These are phyloP conservation scores for Funneliformis geosporum DNA, from an alignment of 192 early-diverging fungal genomes.

Conservation along the genomic window DNA sequence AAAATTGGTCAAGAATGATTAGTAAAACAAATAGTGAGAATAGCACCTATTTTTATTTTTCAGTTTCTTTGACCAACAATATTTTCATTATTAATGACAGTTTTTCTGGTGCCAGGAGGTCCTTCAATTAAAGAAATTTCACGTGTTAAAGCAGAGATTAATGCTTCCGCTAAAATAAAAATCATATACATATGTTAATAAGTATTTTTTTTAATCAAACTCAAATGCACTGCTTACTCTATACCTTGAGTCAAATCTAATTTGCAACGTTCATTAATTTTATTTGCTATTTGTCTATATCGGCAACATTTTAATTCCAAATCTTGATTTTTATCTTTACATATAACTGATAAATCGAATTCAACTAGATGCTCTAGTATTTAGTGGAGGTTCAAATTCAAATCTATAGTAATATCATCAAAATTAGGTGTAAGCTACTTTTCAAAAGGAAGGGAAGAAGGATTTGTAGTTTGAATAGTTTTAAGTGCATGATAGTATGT, in stretches of 20 bases:
- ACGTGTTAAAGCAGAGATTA: constrained; percentile 49
- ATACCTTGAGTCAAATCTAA: constrained; percentile 55
- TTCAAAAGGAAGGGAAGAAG: constrained; percentile 41
- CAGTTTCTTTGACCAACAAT: too few relatives aligned
- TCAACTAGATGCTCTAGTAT: constrained; percentile 39
- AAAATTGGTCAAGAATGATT: too few relatives aligned
- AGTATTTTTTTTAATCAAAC: not conserved
- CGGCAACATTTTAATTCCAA: constrained; percentile 27
- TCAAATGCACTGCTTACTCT: not conserved
- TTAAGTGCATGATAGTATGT: constrained; percentile 42
- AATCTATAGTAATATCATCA: too few relatives aligned
- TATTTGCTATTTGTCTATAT: not conserved
- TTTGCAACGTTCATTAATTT: constrained; percentile 28
- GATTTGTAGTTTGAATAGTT: constrained; percentile 38
- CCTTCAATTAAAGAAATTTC: constrained; percentile 60
- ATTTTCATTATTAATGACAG: constrained; percentile 39
- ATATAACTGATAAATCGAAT: constrained; percentile 37
- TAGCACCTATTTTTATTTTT: too few relatives aligned
- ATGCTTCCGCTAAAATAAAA: constrained; percentile 32
- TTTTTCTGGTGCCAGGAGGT: constrained; percentile 57
- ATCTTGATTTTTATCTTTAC: not conserved
- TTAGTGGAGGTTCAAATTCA: constrained; percentile 36
- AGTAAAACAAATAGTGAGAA: too few relatives aligned
- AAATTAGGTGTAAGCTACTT: constrained; percentile 40
- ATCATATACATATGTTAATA: not conserved